Evolutionary conservation across 2,329 filamentous ascomycete species (phyloP).

Genomic region (Pestalotiopsis sp.): DNA sequence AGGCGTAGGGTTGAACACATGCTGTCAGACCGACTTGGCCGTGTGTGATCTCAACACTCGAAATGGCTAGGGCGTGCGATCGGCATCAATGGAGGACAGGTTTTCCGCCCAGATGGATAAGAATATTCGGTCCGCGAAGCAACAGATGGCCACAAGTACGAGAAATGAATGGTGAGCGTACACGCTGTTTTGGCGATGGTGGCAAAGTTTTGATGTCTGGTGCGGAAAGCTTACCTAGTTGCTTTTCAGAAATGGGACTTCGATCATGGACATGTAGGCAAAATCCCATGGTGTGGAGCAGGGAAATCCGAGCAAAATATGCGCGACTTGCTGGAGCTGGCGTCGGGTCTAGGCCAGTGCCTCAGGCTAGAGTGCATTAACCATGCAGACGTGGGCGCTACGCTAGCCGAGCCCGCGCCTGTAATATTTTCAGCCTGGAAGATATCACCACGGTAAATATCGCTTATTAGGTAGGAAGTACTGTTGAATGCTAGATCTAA

Average conservation of each 20-base stretch:
- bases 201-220: no score
- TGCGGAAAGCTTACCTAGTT: background rate
- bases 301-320: background rate
- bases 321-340: background rate
- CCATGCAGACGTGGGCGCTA: background rate
- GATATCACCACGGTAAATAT: no score
- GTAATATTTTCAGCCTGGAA: no score
- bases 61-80: background rate
- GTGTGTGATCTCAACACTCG: background rate
- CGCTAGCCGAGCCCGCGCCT: background rate
- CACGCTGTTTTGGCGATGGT: no score
- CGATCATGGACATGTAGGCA: background rate
- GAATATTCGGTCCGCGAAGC: no score
- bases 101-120: no score
- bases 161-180: no score
- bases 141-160: no score
- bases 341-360: background rate
- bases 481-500: no score
- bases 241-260: background rate
- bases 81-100: background rate
- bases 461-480: no score
- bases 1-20: background rate
- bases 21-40: background rate
- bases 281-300: background rate
- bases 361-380: background rate